Base-by-base conservation (phyloP, 192 early-diverging fungal genomes). In the Chytriomyces confervae region DNA sequence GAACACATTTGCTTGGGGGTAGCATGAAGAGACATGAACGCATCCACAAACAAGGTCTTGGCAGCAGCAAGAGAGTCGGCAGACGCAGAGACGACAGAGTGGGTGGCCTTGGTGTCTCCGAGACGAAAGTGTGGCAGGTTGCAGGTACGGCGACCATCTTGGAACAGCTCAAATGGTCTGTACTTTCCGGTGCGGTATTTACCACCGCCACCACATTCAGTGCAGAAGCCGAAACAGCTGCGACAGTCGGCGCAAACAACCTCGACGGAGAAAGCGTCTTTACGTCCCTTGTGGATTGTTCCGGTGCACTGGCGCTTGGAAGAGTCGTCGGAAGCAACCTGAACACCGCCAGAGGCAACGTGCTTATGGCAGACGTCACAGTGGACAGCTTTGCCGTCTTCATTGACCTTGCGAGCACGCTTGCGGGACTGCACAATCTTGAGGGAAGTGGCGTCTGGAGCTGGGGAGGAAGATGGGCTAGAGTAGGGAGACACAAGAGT, bases 121-220 rank as follows among this genome's bases (percentile, higher is more conserved):
- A 87, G 61, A 47, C 83, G 68, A 49, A 81, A 80, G 61, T 84
- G 85, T 7, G 78, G 68, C 3, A 84, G 44, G 10, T 43, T 50
- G 57, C 85, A 86, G 0, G 86, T 87, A 9, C 79, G 76, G 20
- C 84, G 81, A 57, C 72, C 74, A 7, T 66, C 60, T 7, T 47
- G 47, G 69, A 87, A 87, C 36, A 87, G 79, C 24, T 79, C 86
- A 29, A 83, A 50, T 7, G 86, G 86, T 5, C 86, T 60, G 72
- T 79, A 87, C 71, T 87, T 87, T 49, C 86, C 86, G 16, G 81
- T 83, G 7, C 84, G 79, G 70, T 80, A 84, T 73, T 85, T 83
- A 23, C 81, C 83, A 45, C 84, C 84, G 7, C 84, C 84, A 27
- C 84, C 84, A 61, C 79, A 82, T 50, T 80, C 80, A 45, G 81